Evolutionary conservation across 2,329 filamentous ascomycete genomes (phyloP), one percentile per base, ranked within the genome.

Genomic region (Claviceps sp.): DNA sequence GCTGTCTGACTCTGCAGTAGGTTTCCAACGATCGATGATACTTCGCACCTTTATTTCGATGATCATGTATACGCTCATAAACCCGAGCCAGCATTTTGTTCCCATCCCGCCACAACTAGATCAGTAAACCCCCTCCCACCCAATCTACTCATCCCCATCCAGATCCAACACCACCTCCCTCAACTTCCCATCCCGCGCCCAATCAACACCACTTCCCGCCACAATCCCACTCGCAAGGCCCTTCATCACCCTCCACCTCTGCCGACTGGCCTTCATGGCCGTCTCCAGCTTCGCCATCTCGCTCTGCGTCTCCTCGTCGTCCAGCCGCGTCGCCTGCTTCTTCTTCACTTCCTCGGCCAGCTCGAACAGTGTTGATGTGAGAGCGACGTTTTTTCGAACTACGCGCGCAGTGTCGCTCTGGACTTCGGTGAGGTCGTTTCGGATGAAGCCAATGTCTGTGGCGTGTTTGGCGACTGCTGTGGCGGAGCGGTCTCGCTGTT

Each of bases 201-300:
- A 95, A 61, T 94, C 82, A 50, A 93, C 73, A 46, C 88, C 88
- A 64, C 88, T 94, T 3, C 86, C 87, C 5, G 81, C 86, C 46
- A 95, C 78, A 51, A 89, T 76, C 17, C 85, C 87, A 60, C 85
- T 86, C n/a, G 85, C 76, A 43, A 88, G 79, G 23, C 80, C 85
- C 68, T 91, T 93, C 65, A 91, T 78, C 20, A 84, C 80, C 60
- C 80, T 80, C 82, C 83, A 88, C 60, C 77, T 77, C 57, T 81
- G 79, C 55, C 78, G 78, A 62, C 80, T 83, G 22, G 71, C 70
- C 59, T 76, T 81, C 53, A 86, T 68, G 42, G 82, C 75, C 5
- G 64, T 67, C 59, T 88, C 79, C 11, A 83, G 68, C 48, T 68
- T 68, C 38, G 75, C 68, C 26, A 88, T 71, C 62, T 85, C 74